Percentiles rank a stretch among this genome's conserved stretches.
phyloP scores from a whole-genome alignment of 2,329 filamentous ascomycete species.

The Calonectria pauciramosa region DNA sequence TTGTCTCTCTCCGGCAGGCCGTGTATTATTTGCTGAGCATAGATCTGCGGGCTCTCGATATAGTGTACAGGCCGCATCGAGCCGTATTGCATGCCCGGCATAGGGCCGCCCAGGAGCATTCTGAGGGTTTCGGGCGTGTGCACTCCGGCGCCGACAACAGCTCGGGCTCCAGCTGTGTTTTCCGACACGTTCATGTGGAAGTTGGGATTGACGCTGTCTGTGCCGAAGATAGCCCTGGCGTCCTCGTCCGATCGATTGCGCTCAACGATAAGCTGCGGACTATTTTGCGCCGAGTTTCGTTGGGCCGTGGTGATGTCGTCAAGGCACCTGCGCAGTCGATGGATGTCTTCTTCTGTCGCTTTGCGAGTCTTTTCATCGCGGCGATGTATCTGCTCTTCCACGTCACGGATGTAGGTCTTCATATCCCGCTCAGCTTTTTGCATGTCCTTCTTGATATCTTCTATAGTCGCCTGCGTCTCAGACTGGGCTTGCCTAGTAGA shows the following conservation, averaged over 20 bases:
- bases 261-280: not conserved
- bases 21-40: not conserved
- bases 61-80: not conserved
- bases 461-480: not conserved
- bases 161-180: not conserved
- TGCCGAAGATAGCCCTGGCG: not conserved
- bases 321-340: not conserved
- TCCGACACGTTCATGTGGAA: constrained; percentile 1
- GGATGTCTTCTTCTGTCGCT: not conserved
- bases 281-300: not conserved
- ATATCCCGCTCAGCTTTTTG: not conserved
- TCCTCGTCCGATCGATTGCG: not conserved
- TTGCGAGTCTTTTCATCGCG: not conserved
- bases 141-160: not conserved
- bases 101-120: not conserved
- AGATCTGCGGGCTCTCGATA: not conserved
- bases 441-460: not conserved
- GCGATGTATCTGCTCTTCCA: not conserved
- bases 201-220: not conserved
- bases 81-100: not conserved
- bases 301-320: not conserved
- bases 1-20: not conserved
- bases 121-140: not conserved
- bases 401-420: not conserved
- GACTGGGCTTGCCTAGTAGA: not conserved